phyloP scores from a whole-genome alignment of 2,329 filamentous ascomycete species.

The Calycina marina region DNA sequence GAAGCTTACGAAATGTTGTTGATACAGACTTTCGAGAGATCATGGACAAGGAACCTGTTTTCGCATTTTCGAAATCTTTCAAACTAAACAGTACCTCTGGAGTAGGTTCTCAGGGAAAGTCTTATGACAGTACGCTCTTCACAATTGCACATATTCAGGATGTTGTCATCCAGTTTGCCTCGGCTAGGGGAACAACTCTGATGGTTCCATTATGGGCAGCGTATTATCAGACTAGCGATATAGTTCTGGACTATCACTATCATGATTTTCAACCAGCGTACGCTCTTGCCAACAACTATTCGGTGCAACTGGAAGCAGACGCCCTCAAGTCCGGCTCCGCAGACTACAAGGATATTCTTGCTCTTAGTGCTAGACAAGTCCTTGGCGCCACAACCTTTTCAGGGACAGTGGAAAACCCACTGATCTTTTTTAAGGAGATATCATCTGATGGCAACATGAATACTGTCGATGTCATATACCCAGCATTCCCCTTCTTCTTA shows the following conservation, averaged over 20 bases:
- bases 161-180: conserved; percentile 66
- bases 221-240: conserved; percentile 48
- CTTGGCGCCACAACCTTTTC: conserved; percentile 67
- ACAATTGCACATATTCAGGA: conserved; percentile 66
- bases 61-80: conserved; percentile 61
- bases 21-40: conserved; percentile 55
- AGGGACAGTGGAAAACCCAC: conserved; percentile 53
- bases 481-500: conserved; percentile 72
- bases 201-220: conserved; percentile 73
- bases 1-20: conserved; percentile 48
- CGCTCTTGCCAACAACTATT: conserved; percentile 57
- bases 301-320: conserved; percentile 52
- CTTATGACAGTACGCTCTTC: conserved; percentile 47
- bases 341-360: conserved; percentile 64
- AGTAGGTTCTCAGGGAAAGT: conserved; percentile 11
- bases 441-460: conserved; percentile 76
- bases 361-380: conserved; percentile 65
- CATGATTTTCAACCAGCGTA: conserved; percentile 52
- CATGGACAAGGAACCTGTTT: conserved; percentile 67
- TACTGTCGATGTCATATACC: conserved; percentile 80
- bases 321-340: conserved; percentile 59
- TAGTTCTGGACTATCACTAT: conserved; percentile 64
- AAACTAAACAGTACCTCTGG: conserved; percentile 27
- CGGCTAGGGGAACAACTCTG: conserved; percentile 57
- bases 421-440: conserved; percentile 76